Percentiles rank a stretch among this genome's conserved stretches.
phyloP scores from a whole-genome alignment of 2,329 filamentous ascomycete genomes.

The Scedosporium minutisporum region DNA sequence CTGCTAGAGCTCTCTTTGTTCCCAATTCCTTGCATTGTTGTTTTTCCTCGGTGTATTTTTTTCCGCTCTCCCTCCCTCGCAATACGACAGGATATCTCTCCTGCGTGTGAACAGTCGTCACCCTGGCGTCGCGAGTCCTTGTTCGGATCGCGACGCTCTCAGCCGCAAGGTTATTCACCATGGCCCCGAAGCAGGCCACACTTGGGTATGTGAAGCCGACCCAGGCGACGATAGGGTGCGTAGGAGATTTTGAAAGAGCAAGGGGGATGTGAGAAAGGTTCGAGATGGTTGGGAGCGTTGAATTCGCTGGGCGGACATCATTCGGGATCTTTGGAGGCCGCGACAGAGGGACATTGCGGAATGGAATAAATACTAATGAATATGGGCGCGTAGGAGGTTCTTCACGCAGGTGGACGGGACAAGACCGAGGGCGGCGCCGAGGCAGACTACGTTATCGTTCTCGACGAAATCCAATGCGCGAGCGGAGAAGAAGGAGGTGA shows the following conservation, averaged over 20 bases:
- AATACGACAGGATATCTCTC: background rate
- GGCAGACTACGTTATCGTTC: conserved; percentile 75
- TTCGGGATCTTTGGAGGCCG: background rate
- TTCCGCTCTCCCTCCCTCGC: background rate
- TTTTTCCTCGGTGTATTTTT: background rate
- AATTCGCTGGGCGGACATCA: background rate
- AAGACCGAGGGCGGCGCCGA: conserved; percentile 44
- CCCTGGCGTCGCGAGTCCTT: conserved; percentile 11
- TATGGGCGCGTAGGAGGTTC: conserved; percentile 61
- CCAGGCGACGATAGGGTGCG: conserved; percentile 66
- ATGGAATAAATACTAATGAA: background rate
- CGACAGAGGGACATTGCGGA: background rate
- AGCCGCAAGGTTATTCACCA: conserved; percentile 15
- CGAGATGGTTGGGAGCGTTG: background rate
- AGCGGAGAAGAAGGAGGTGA: conserved; percentile 19
- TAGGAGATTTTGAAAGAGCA: background rate
- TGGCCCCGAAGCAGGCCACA: conserved; percentile 65
- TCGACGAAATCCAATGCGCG: conserved; percentile 42
- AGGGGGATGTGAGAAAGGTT: too few species aligned
- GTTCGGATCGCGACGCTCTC: conserved; percentile 14
- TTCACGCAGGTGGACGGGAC: conserved; percentile 56
- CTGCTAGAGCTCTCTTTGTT: too few species aligned
- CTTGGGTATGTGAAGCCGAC: conserved; percentile 75
- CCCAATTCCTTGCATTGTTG: background rate
- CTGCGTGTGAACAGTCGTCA: background rate